Conservation (phyloP, 2,329 filamentous ascomycete genomes). For the Lecanoromycetidae sp. region DNA sequence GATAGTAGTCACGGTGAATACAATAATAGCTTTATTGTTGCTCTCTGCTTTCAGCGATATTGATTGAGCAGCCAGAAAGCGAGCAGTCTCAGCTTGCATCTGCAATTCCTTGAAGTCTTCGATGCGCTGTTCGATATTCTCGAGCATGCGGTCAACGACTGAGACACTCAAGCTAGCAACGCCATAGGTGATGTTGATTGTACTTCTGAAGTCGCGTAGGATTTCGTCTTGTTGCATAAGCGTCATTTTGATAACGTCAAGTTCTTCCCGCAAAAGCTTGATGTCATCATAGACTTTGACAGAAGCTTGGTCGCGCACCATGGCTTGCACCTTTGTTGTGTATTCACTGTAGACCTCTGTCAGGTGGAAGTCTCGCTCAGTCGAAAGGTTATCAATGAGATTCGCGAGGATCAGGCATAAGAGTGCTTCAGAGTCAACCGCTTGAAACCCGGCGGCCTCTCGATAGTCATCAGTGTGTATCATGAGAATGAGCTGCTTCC, state of each 20-base stretch:
- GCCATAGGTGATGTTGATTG: neutral
- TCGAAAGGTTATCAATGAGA: neutral
- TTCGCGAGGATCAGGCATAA: constrained; percentile 2
- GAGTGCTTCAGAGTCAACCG: constrained; percentile 6
- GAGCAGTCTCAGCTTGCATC: constrained; percentile 5
- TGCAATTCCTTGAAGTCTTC: constrained; percentile 10
- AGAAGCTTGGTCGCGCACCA: constrained; percentile 2
- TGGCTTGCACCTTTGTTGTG: neutral
- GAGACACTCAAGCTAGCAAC: neutral
- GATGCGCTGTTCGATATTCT: neutral
- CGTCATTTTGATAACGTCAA: constrained; percentile 7
- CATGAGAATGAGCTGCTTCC: constrained; percentile 8
- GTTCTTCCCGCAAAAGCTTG: constrained; percentile 8
- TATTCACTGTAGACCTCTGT: constrained; percentile 9
- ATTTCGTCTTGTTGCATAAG: constrained; percentile 4
- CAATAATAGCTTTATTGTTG: constrained; percentile 13
- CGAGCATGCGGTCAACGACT: constrained; percentile 7
- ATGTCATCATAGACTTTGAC: constrained; percentile 12
- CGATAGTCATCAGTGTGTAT: constrained; percentile 9
- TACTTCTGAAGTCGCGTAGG: constrained; percentile 1
- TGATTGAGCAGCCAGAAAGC: constrained; percentile 9
- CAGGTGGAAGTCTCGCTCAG: constrained; percentile 4
- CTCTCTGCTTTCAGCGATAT: constrained; percentile 11
- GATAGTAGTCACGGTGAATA: constrained; percentile 32
- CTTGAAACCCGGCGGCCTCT: constrained; percentile 7